Evolutionary conservation across 345 rosid genomes (phyloP).

Genomic region (Rhizophora apiculata): DNA sequence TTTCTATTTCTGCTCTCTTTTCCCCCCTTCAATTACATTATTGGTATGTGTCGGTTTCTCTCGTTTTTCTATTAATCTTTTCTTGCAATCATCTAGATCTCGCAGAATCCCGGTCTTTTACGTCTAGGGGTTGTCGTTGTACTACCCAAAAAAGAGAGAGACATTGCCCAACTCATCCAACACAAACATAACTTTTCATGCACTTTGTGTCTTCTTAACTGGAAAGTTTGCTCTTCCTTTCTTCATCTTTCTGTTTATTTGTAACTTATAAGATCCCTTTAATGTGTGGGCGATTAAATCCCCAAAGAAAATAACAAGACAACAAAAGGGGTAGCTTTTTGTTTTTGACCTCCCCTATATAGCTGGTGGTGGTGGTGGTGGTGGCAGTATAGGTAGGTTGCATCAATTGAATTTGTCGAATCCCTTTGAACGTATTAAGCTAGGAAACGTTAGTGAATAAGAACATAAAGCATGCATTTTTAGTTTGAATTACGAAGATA

Average conservation of each 20-base stretch:
- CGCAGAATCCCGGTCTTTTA: constrained; percentile 33
- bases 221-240: background rate
- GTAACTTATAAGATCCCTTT: background rate
- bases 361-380: background rate
- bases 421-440: too few species aligned
- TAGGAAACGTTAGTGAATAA: too few species aligned
- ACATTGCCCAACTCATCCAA: background rate
- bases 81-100: constrained; percentile 13
- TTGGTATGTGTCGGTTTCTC: background rate
- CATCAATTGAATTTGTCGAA: background rate
- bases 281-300: background rate
- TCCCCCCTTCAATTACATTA: too few species aligned
- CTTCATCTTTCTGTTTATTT: background rate
- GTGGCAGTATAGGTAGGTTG: background rate
- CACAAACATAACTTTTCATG: constrained; percentile 16
- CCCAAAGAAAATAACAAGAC: background rate
- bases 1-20: too few species aligned
- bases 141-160: constrained; percentile 3
- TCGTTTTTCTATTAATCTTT: background rate
- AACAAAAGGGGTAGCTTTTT: background rate
- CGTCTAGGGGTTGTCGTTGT: constrained; percentile 11
- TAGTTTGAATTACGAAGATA: too few species aligned
- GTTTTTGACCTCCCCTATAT: constrained; percentile 17
- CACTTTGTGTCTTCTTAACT: constrained; percentile 22
- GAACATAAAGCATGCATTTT: too few species aligned